Evolutionary conservation across 1,139 yeast species (phyloP).

Genomic region (Protomyces arabidopsidicola): DNA sequence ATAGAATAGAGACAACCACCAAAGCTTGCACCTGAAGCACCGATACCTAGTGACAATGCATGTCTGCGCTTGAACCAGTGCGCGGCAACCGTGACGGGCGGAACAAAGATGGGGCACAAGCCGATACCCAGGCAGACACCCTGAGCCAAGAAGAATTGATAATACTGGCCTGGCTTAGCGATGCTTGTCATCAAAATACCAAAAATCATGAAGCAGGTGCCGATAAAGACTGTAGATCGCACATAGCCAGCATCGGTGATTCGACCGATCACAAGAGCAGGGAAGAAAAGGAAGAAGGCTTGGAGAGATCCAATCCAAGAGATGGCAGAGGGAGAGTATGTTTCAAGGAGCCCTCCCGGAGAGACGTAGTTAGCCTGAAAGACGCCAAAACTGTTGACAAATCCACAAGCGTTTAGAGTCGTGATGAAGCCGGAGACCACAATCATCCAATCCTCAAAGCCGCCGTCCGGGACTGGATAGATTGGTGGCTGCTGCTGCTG

Average conservation of each 20-base stretch:
- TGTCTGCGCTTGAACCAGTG: slow-evolving; percentile 31
- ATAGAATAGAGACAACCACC: slow-evolving; percentile 41
- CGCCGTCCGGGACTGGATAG: slow-evolving; percentile 57
- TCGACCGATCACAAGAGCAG: slow-evolving; percentile 58
- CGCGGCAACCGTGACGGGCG: slow-evolving; percentile 28
- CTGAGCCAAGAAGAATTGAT: slow-evolving; percentile 47
- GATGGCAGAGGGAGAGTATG: slow-evolving; percentile 45
- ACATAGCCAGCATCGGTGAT: slow-evolving; percentile 49
- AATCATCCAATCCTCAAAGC: slow-evolving; percentile 46
- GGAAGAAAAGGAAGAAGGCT: slow-evolving; percentile 51
- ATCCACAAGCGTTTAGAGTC: slow-evolving; percentile 35
- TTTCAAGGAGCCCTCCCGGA: slow-evolving; percentile 43
- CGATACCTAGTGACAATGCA: slow-evolving; percentile 31
- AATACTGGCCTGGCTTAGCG: slow-evolving; percentile 42
- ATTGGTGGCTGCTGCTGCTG: no score
- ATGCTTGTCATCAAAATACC: slow-evolving; percentile 55
- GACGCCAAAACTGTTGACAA: slow-evolving; percentile 35
- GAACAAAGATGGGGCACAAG: slow-evolving; percentile 31
- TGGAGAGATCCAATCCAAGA: slow-evolving; percentile 65
- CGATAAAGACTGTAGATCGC: slow-evolving; percentile 40
- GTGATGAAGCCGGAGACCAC: slow-evolving; percentile 36
- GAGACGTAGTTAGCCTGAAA: slow-evolving; percentile 54
- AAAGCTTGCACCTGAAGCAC: slow-evolving; percentile 32
- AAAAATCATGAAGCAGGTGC: slow-evolving; percentile 48
- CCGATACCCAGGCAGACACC: slow-evolving; percentile 32